phyloP scores from a whole-genome alignment of 208 protist genomes.

The Strigomonas culicis region DNA sequence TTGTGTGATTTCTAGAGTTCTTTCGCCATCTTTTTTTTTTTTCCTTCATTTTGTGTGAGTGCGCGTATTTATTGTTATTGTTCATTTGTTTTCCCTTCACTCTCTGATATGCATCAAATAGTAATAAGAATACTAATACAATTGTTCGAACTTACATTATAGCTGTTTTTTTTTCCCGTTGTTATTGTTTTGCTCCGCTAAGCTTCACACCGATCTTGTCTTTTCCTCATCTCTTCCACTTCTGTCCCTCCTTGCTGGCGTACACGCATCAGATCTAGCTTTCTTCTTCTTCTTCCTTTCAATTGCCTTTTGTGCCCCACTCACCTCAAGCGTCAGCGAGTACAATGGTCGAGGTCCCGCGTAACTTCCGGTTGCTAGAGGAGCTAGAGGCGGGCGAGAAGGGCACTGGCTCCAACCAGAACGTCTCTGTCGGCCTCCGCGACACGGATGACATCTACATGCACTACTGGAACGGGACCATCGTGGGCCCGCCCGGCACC shows the following conservation, averaged over 20 bases:
- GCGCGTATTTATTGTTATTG: constrained; percentile 10
- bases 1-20: constrained; percentile 4
- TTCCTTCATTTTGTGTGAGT: constrained; percentile 12
- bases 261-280: neutral
- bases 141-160: neutral
- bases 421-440: constrained; percentile 85
- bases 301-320: no score
- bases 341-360: constrained; percentile 88
- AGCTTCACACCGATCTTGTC: neutral
- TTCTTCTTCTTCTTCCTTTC: neutral
- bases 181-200: neutral
- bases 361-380: constrained; percentile 89
- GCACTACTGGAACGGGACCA: constrained; percentile 91
- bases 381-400: constrained; percentile 92
- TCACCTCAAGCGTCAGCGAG: no score
- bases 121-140: constrained; percentile 1
- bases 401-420: constrained; percentile 81
- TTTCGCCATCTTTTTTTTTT: constrained; percentile 14
- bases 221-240: neutral
- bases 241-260: neutral
- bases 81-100: constrained; percentile 21
- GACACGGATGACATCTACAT: constrained; percentile 89
- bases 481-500: constrained; percentile 82
- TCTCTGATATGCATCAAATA: constrained; percentile 2
- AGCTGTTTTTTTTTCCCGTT: neutral